These are phyloP conservation scores for Fomitopsis serialis DNA, from an alignment of 768 basidiomycete species.

Conservation along the genomic window DNA sequence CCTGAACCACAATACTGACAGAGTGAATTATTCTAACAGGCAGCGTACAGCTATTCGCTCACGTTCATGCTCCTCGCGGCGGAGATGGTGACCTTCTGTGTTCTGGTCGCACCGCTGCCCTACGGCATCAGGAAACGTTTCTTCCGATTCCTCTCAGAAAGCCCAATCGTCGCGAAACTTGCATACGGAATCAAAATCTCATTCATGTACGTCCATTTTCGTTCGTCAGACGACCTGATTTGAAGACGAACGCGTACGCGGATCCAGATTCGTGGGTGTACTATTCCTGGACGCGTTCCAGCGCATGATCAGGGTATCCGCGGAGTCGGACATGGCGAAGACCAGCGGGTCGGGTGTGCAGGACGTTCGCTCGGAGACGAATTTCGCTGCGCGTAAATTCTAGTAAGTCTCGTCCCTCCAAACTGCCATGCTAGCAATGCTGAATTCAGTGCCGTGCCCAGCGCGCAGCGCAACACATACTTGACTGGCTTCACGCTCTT, in stretches of 20 bases:
- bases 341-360: slow-evolving; percentile 40
- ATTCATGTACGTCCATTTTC: slow-evolving; percentile 58
- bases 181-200: slow-evolving; percentile 92
- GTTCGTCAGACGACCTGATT: neutral
- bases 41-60: slow-evolving; percentile 61
- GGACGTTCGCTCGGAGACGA: slow-evolving; percentile 79
- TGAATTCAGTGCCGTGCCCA: slow-evolving; percentile 23
- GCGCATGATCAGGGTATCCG: slow-evolving; percentile 80
- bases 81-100: slow-evolving; percentile 83
- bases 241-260: too few relatives aligned
- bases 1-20: too few relatives aligned
- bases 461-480: slow-evolving; percentile 87
- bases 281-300: slow-evolving; percentile 91
- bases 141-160: slow-evolving; percentile 69
- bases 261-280: slow-evolving; percentile 70
- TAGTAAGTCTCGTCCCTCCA: slow-evolving; percentile 45
- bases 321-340: slow-evolving; percentile 68
- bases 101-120: slow-evolving; percentile 84
- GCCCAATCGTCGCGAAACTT: slow-evolving; percentile 69
- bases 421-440: neutral
- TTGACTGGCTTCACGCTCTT: slow-evolving; percentile 92
- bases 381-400: slow-evolving; percentile 88
- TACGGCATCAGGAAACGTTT: slow-evolving; percentile 63
- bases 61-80: slow-evolving; percentile 78
- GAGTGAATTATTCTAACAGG: too few relatives aligned